Evolutionary conservation across 306 rosid species (phyloP).

Genomic region (Cyclanthera cordifolia): DNA sequence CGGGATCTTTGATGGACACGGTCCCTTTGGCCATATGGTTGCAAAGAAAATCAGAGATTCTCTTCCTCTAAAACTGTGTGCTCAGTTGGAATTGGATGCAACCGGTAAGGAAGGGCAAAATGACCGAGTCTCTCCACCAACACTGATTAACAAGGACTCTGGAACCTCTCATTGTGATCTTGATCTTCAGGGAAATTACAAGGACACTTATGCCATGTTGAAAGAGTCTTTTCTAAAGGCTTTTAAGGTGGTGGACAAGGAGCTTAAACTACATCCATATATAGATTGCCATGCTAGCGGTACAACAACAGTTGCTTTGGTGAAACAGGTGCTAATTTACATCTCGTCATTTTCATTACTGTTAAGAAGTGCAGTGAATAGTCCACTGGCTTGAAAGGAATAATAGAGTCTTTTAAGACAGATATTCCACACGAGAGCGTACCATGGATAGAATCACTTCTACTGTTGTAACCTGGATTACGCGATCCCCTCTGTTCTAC

Average conservation of each 20-base stretch:
- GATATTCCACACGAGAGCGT: too few relatives aligned
- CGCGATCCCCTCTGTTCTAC: too few relatives aligned
- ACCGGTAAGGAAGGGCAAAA: constrained; percentile 19
- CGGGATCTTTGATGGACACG: constrained; percentile 95
- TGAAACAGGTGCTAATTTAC: constrained; percentile 47
- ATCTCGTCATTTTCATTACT: neutral
- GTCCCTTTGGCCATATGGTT: constrained; percentile 69
- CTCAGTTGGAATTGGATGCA: constrained; percentile 38
- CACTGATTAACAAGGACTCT: constrained; percentile 23
- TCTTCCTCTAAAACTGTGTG: constrained; percentile 55
- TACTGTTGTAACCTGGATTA: too few relatives aligned
- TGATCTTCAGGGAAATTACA: constrained; percentile 5
- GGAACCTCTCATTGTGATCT: constrained; percentile 1
- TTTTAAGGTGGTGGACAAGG: constrained; percentile 59
- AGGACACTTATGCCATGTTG: constrained; percentile 22
- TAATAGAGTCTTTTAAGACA: too few relatives aligned
- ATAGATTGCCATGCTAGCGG: constrained; percentile 67
- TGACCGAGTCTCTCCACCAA: constrained; percentile 25
- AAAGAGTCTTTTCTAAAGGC: constrained; percentile 54
- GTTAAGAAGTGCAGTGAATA: neutral
- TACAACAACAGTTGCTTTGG: constrained; percentile 63
- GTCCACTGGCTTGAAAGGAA: too few relatives aligned
- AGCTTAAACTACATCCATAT: constrained; percentile 47
- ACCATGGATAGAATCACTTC: too few relatives aligned
- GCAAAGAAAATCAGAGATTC: constrained; percentile 73